Conservation (phyloP, 139 green algal species). For the Chlorella sp. region DNA sequence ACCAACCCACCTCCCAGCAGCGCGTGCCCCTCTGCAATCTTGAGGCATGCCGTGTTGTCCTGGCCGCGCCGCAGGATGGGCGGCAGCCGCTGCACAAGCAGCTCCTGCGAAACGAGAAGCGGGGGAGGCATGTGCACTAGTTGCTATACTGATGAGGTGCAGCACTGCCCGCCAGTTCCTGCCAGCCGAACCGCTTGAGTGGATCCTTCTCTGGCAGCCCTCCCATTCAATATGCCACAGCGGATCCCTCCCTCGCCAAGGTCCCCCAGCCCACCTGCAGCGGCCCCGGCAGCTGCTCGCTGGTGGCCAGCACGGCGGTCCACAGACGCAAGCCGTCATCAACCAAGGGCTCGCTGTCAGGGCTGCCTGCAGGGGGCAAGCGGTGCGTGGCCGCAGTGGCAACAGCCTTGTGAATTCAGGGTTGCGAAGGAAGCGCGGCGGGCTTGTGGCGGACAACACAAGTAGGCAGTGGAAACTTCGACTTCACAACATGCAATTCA, state of each 20-base stretch:
- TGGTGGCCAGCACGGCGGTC: conserved; percentile 31
- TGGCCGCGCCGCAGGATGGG: conserved; percentile 57
- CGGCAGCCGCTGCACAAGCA: conserved; percentile 58
- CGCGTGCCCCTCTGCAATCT: conserved; percentile 68
- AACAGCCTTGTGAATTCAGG: too few species aligned
- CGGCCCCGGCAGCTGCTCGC: conserved; percentile 36
- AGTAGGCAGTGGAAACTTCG: too few species aligned
- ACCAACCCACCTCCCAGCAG: conserved; percentile 49
- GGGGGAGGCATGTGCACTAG: background rate
- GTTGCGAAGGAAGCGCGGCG: too few species aligned
- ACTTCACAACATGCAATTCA: too few species aligned
- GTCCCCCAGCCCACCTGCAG: conserved; percentile 30
- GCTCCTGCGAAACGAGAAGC: conserved; percentile 35
- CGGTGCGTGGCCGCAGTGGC: background rate
- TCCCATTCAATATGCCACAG: too few species aligned
- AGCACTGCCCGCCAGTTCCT: too few species aligned
- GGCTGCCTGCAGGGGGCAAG: conserved; percentile 20
- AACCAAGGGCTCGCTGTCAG: conserved; percentile 63
- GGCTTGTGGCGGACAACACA: too few species aligned
- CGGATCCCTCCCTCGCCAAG: too few species aligned
- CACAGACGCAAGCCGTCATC: conserved; percentile 65
- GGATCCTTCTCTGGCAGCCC: too few species aligned
- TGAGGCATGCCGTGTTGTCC: conserved; percentile 60
- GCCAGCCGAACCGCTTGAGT: too few species aligned
- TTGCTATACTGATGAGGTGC: background rate